Conservation (phyloP, 208 protist species). For the Wallacemonas collosoma region DNA sequence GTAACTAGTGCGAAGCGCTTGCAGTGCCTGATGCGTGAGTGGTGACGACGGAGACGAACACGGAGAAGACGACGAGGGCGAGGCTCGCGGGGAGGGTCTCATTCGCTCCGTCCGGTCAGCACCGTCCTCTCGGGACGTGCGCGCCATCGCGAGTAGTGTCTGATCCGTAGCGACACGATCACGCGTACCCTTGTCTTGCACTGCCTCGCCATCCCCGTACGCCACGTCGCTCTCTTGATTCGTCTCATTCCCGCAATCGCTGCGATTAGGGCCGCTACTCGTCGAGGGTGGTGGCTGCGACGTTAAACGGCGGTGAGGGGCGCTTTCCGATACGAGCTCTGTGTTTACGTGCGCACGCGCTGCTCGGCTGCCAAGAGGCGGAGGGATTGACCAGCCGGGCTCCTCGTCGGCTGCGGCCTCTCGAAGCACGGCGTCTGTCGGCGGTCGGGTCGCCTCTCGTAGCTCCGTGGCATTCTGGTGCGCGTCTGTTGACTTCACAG, state of each 20-base stretch:
- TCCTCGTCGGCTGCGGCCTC: no score
- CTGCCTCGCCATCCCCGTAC: not conserved
- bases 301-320: not conserved
- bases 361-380: no score
- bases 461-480: no score
- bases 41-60: conserved; percentile 5
- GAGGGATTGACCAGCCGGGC: no score
- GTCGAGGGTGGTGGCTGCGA: not conserved
- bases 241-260: not conserved
- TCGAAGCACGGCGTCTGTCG: no score
- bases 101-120: not conserved
- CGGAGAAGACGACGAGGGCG: not conserved
- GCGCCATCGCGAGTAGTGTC: not conserved
- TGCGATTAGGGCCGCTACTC: not conserved
- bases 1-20: conserved; percentile 7
- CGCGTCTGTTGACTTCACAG: no score
- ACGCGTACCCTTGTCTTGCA: not conserved
- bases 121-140: not conserved
- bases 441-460: no score
- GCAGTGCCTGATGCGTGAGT: conserved; percentile 3
- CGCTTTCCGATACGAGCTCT: no score
- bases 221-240: not conserved
- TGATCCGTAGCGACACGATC: not conserved
- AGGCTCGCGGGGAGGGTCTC: not conserved
- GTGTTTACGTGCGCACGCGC: no score